phyloP scores from a whole-genome alignment of 495 filamentous ascomycete species.

The Parathielavia hyrcaniae region DNA sequence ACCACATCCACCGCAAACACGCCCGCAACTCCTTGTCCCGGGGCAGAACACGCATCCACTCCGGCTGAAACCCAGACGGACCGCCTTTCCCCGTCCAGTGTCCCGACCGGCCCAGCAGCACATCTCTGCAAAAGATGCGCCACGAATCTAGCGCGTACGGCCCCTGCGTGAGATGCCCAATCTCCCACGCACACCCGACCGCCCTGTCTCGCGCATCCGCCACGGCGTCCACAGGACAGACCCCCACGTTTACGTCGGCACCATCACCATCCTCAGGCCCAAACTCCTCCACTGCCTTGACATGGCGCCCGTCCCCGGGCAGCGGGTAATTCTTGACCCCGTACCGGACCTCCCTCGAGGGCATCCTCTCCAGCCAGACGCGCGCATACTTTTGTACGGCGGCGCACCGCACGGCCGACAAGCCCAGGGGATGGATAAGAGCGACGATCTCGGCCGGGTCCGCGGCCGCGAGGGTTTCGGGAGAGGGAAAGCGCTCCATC shows the following conservation, averaged over 20 bases:
- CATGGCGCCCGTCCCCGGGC: slow-evolving; percentile 48
- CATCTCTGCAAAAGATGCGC: slow-evolving; percentile 89
- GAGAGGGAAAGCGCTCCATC: slow-evolving; percentile 60
- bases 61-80: slow-evolving; percentile 48
- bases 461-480: slow-evolving; percentile 57
- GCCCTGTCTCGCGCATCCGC: slow-evolving; percentile 35
- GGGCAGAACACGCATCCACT: slow-evolving; percentile 85
- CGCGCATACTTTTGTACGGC: slow-evolving; percentile 60
- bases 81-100: slow-evolving; percentile 54
- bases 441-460: slow-evolving; percentile 49
- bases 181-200: slow-evolving; percentile 61
- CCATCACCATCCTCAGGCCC: slow-evolving; percentile 23
- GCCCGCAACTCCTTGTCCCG: slow-evolving; percentile 84
- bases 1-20: slow-evolving; percentile 86
- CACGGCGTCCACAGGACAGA: slow-evolving; percentile 16
- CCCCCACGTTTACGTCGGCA: neutral
- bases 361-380: slow-evolving; percentile 61
- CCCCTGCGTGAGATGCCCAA: slow-evolving; percentile 82
- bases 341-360: slow-evolving; percentile 53
- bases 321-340: slow-evolving; percentile 64
- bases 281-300: slow-evolving; percentile 46
- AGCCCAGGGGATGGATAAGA: slow-evolving; percentile 67
- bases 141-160: slow-evolving; percentile 86
- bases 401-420: slow-evolving; percentile 50
- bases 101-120: slow-evolving; percentile 54